These are phyloP conservation scores for Pythium apleroticum DNA, from an alignment of 352 stramenopile species.

Conservation along the genomic window DNA sequence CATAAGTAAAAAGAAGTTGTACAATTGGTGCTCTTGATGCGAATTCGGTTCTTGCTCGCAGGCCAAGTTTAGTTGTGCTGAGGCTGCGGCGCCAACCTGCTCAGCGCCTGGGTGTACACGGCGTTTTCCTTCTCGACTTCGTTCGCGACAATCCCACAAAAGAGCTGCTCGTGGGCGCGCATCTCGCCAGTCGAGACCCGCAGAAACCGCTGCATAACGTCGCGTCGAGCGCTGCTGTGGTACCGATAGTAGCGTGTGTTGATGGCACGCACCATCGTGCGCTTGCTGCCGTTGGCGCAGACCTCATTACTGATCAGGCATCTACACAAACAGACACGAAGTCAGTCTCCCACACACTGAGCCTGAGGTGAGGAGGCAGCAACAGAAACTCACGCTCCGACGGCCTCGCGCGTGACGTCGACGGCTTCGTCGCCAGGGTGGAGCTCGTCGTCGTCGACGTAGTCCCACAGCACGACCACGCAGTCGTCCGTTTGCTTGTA, in stretches of 20 bases:
- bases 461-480: slow-evolving; percentile 37
- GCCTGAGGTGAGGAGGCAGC: not conserved
- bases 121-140: slow-evolving; percentile 14
- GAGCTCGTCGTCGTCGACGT: slow-evolving; percentile 35
- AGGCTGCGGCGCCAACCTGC: not conserved
- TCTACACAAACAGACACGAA: not conserved
- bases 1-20: too few relatives aligned
- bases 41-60: not conserved
- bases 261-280: slow-evolving; percentile 33
- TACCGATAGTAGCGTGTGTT: slow-evolving; percentile 29
- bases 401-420: slow-evolving; percentile 27
- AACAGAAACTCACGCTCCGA: slow-evolving; percentile 21
- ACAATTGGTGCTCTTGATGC: not conserved
- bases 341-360: not conserved
- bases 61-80: not conserved
- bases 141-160: slow-evolving; percentile 6
- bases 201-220: slow-evolving; percentile 1
- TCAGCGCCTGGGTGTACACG: not conserved
- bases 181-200: not conserved
- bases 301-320: not conserved
- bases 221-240: not conserved
- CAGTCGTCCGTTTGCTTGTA: slow-evolving; percentile 30
- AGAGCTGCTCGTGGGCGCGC: slow-evolving; percentile 17
- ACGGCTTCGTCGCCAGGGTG: slow-evolving; percentile 18
- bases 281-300: not conserved